Base-by-base conservation (phyloP, 352 stramenopile genomes). In the Elongisporangium undulatum region DNA sequence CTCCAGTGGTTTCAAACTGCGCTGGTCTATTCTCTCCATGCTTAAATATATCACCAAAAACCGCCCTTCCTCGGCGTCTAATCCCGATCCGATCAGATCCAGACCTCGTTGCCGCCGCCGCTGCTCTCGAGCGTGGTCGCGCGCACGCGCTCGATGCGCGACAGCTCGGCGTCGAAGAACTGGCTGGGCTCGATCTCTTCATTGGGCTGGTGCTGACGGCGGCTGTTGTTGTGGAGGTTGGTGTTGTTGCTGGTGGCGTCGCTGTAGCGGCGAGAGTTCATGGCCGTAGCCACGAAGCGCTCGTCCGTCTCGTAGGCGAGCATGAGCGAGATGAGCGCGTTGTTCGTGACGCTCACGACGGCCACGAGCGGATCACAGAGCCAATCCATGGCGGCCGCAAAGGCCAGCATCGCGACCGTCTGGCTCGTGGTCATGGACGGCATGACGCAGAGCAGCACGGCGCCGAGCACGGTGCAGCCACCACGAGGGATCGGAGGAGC, bases 341-440 rank as follows among this genome's bases (percentile, higher is more conserved):
- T 70, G 56, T 74, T 79, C 24, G 76, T 79, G 57, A 83, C 68
- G 61, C 86, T 88, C 50, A 85, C 62, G 21, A 61, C 72, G 0
- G 74, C 69, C 49, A 86, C 66, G n/a, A 87, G 67, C 12, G 78
- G 81, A 13, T 83, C 72, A 41, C 72, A 77, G 29, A 90, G 58
- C 72, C 74, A 87, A 53, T 87, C 77, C 60, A 90, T 68, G 2
- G 67, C 68, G 10, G 62, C 62, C 20, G 87, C 59, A 41, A 77
- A 82, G 10, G 62, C 57, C 16, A 87, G 17, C 59, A 90, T 70
- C 13, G 61, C 57, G 34, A 45, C 12, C 34, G 34, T 45, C 34
- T 45, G 41, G 60, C 57, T 34, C 68, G 51, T 17, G 60, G 55
- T 16, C 51, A 45, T 45, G 34, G 34, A 45, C 34, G 34, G 34